These are phyloP conservation scores for Fusarium napiforme DNA, from an alignment of 2,329 filamentous ascomycete species.

Conservation along the genomic window DNA sequence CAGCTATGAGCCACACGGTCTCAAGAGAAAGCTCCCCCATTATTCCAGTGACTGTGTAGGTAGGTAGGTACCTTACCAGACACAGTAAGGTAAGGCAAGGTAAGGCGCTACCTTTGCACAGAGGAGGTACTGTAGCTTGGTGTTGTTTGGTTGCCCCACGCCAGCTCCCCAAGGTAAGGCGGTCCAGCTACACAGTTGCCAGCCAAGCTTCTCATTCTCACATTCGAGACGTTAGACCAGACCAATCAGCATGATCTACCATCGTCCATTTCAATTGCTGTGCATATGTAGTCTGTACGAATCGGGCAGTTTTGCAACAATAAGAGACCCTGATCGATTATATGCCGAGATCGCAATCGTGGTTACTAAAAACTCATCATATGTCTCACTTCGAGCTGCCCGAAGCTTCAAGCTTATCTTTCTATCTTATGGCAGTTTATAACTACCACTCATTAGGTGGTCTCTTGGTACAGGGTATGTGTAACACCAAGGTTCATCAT, in stretches of 20 bases:
- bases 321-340: neutral
- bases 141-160: slow-evolving; percentile 12
- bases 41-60: neutral
- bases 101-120: neutral
- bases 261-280: neutral
- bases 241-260: neutral
- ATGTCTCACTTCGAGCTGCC: neutral
- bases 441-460: neutral
- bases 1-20: slow-evolving; percentile 14
- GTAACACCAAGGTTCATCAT: neutral
- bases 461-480: neutral
- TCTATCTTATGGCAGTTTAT: neutral
- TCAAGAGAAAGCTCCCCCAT: slow-evolving; percentile 9
- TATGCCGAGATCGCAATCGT: neutral
- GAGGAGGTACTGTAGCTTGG: neutral
- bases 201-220: neutral
- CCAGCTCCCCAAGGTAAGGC: slow-evolving; percentile 7
- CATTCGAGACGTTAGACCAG: slow-evolving; percentile 3
- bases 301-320: neutral
- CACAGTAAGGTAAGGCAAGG: neutral
- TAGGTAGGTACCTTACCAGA: no score
- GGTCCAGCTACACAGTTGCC: neutral
- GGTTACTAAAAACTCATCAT: neutral
- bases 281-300: neutral
- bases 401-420: neutral